Evolutionary conservation across 2,329 filamentous ascomycete species (phyloP).

Genomic region (Diaporthe ilicicola): DNA sequence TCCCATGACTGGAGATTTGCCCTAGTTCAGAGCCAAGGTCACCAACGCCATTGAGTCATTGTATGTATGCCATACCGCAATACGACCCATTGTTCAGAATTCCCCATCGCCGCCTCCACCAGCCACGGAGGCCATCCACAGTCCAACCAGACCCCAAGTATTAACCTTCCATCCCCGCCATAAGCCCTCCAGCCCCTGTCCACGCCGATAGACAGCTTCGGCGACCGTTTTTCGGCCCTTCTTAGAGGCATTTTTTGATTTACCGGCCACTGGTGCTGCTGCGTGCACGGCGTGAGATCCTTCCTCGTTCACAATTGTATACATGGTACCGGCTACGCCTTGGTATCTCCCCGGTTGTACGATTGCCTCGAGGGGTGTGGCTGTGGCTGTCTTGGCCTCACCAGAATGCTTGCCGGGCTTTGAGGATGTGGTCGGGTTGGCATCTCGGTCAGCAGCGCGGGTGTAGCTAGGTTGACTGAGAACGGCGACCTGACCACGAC

Average conservation of each 20-base stretch:
- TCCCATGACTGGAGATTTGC: background rate
- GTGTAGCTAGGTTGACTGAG: constrained; percentile 64
- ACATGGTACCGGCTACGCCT: constrained; percentile 92
- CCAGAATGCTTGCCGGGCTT: background rate
- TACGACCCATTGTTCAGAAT: constrained; percentile 50
- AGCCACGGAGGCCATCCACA: constrained; percentile 75
- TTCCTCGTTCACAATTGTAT: constrained; percentile 84
- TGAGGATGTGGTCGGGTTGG: constrained; percentile 37
- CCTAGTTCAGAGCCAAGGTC: background rate
- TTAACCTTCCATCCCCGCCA: constrained; percentile 81
- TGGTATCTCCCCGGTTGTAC: constrained; percentile 82
- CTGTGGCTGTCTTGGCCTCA: constrained; percentile 35
- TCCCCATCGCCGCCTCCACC: constrained; percentile 69
- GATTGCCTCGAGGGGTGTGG: constrained; percentile 69
- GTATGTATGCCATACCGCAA: background rate
- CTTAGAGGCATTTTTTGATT: constrained; percentile 39
- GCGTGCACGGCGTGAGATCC: constrained; percentile 65
- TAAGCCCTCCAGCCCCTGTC: constrained; percentile 73
- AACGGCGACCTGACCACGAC: constrained; percentile 84
- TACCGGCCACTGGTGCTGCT: constrained; percentile 43
- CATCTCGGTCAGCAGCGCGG: constrained; percentile 52
- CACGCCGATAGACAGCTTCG: constrained; percentile 61
- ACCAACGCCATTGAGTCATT: background rate
- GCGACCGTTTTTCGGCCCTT: constrained; percentile 46
- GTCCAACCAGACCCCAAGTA: constrained; percentile 78